Conservation (phyloP, 305 asterid species). For the Fraxinus dipetala region DNA sequence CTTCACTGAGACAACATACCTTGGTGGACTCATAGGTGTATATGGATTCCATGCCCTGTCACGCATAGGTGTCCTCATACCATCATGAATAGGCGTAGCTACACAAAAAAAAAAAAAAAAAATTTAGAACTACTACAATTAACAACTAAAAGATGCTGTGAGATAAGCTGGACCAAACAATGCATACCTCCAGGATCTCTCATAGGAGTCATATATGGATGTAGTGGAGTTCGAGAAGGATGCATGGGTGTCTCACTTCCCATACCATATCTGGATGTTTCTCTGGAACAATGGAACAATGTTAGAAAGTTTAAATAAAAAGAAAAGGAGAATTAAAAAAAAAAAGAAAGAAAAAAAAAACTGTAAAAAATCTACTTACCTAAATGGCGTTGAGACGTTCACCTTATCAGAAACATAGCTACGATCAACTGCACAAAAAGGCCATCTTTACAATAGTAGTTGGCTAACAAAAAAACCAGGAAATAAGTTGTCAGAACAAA, state of each 20-base stretch:
- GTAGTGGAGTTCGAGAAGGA: constrained; percentile 93
- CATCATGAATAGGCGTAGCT: constrained; percentile 92
- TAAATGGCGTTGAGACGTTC: constrained; percentile 67
- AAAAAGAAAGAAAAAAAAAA: background rate
- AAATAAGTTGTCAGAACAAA: background rate
- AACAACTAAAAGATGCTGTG: constrained; percentile 15
- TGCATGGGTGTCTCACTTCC: constrained; percentile 95
- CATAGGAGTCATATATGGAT: constrained; percentile 94
- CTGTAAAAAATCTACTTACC: constrained; percentile 38
- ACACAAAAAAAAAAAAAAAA: constrained; percentile 17
- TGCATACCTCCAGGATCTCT: constrained; percentile 79
- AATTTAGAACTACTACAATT: constrained; percentile 8
- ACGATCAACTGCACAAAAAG: constrained; percentile 76
- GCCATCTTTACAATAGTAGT: background rate
- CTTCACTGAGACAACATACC: constrained; percentile 40
- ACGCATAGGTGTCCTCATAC: constrained; percentile 99
- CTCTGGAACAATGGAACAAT: constrained; percentile 44
- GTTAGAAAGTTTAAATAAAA: constrained; percentile 27
- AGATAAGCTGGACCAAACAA: background rate
- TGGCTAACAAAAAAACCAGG: constrained; percentile 3
- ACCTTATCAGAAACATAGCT: constrained; percentile 69
- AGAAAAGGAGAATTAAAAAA: background rate
- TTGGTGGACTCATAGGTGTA: constrained; percentile 90
- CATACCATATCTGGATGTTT: constrained; percentile 71
- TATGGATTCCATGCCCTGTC: constrained; percentile 97